Base-by-base conservation (phyloP, 192 early-diverging fungal genomes). In the Obelidium mucronatum region DNA sequence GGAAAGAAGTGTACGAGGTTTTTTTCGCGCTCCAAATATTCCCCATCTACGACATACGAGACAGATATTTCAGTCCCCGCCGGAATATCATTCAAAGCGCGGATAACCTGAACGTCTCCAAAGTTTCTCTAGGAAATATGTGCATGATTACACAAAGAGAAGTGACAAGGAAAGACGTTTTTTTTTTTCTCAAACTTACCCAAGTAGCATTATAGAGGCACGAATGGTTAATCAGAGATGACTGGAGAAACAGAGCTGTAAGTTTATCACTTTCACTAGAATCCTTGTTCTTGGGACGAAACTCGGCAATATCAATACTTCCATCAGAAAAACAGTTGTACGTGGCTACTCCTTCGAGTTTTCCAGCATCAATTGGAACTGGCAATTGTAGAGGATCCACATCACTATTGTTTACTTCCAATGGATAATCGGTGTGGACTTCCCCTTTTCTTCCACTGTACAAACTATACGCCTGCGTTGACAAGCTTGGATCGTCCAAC, bases 151-250 rank as follows among this genome's bases (percentile, higher is more conserved):
- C 5, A 44, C 42, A 44, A 31, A 19, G n/a, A 44, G 2, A 67
- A 67, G 15, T n/a, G n/a, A n/a, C n/a, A n/a, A n/a, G n/a, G n/a
- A n/a, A n/a, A n/a, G n/a, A n/a, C n/a, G n/a, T n/a, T n/a, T n/a
- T n/a, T n/a, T n/a, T n/a, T n/a, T 22, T 44, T 6, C 35, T 35
- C 28, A 67, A 67, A 40, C 65, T 42, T 28, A 67, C 39, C 65
- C 65, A 67, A 6, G 65, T 37, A 13, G 65, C 5, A 37, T 67
- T 67, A 2, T 67, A 37, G 15, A 40, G 17, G 35, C 65, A 67
- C 28, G 65, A 67, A 67, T 67, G 65, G 39, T 67, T 67, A 44
- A 67, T 67, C 65, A 67, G 39, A 31, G 65, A 67, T 0, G 65
- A 17, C 65, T 67, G 65, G 15, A 36, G 24, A 67, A 67, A 67